phyloP scores from a whole-genome alignment of 768 basidiomycete genomes.

The Lyophyllum semitale region DNA sequence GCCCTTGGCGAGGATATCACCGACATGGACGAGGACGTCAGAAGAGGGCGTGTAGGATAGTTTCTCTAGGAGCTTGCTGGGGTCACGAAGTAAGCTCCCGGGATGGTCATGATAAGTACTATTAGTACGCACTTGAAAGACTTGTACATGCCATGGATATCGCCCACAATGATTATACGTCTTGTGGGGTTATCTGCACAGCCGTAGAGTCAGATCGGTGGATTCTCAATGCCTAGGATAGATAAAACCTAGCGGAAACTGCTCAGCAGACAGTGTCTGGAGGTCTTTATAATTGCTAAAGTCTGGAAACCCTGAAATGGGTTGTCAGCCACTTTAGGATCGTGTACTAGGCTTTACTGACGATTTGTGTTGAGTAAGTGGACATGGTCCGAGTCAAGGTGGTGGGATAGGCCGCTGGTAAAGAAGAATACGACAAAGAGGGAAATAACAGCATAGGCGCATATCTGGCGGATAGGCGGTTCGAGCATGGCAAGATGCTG shows the following conservation, averaged over 20 bases:
- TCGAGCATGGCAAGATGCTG: slow-evolving; percentile 10
- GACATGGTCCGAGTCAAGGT: not conserved
- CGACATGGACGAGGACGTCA: slow-evolving; percentile 80
- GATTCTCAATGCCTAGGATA: not conserved
- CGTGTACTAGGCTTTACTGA: not conserved
- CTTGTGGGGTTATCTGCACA: slow-evolving; percentile 46
- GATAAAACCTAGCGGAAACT: slow-evolving; percentile 56
- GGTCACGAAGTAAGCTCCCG: slow-evolving; percentile 2
- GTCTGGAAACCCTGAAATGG: slow-evolving; percentile 47
- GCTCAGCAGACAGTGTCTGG: slow-evolving; percentile 40
- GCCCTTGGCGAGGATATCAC: slow-evolving; percentile 81
- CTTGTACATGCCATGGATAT: slow-evolving; percentile 82
- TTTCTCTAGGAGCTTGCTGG: slow-evolving; percentile 62
- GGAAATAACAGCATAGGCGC: slow-evolving; percentile 37
- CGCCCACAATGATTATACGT: slow-evolving; percentile 80
- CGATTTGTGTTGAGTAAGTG: not conserved
- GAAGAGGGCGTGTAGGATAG: slow-evolving; percentile 57
- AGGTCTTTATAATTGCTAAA: slow-evolving; percentile 52
- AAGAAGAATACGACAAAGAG: slow-evolving; percentile 48
- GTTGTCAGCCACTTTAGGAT: not conserved
- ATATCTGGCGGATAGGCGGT: slow-evolving; percentile 19
- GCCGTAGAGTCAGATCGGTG: not conserved
- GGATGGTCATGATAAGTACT: not conserved
- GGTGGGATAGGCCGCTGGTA: slow-evolving; percentile 29
- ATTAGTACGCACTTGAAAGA: slow-evolving; percentile 66